A percentile compares a stretch with the other conserved stretches of the same genome.
Conservation (phyloP, 2,329 filamentous ascomycete species). For the Botryotinia narcissicola region DNA sequence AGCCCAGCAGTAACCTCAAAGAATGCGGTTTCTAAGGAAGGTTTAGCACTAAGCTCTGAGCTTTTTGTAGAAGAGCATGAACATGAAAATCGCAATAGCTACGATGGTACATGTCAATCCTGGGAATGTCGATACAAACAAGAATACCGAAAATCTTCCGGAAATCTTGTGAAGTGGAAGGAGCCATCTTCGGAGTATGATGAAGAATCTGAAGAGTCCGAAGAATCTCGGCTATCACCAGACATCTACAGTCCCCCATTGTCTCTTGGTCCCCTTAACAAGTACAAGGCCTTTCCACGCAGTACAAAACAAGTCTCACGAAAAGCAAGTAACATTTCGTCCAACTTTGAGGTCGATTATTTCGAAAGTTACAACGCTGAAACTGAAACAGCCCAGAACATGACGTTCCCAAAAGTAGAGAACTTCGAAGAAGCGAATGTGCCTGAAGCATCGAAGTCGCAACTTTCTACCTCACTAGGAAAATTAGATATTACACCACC, state of each 20-base stretch:
- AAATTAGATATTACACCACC: not conserved
- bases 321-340: not conserved
- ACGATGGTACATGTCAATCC: constrained; percentile 6
- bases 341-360: not conserved
- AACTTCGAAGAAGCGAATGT: not conserved
- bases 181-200: constrained; percentile 1
- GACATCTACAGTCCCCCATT: constrained; percentile 3
- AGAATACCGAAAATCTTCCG: constrained; percentile 5
- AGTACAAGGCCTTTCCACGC: not conserved
- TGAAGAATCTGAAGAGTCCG: not conserved
- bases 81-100: not conserved
- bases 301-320: not conserved
- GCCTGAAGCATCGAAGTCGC: not conserved
- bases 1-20: not conserved
- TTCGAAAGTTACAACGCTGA: not conserved
- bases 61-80: not conserved
- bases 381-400: not conserved
- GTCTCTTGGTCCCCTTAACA: constrained; percentile 1
- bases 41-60: not conserved
- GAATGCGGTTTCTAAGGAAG: not conserved
- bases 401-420: no score
- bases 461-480: not conserved
- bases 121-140: constrained; percentile 17
- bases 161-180: constrained; percentile 14
- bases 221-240: not conserved